These are phyloP conservation scores for Aspergillus bertholletiae DNA, from an alignment of 495 filamentous ascomycete genomes.

Conservation along the genomic window DNA sequence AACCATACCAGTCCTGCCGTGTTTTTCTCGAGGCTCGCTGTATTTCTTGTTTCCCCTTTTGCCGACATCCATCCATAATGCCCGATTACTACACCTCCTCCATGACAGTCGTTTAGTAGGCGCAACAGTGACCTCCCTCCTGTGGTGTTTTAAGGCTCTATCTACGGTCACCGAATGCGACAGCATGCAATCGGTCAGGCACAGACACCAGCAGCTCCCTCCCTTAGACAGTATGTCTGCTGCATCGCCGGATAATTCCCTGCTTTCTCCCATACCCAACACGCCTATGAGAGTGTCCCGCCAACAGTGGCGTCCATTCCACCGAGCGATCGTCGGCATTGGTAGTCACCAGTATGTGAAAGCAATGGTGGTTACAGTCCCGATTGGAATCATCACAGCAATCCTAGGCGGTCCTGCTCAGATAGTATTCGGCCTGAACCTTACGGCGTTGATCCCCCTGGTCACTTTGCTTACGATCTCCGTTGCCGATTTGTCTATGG, in stretches of 20 bases:
- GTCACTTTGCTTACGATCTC: slow-evolving; percentile 14
- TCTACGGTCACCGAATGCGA: neutral
- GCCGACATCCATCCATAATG: no score
- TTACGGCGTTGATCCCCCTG: slow-evolving; percentile 14
- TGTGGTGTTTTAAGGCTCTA: no score
- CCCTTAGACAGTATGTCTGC: neutral
- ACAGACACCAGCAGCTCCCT: neutral
- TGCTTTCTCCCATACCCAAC: neutral
- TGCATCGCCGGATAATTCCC: neutral
- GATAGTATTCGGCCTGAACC: slow-evolving; percentile 19
- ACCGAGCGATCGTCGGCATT: neutral
- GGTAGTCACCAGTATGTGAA: slow-evolving; percentile 3
- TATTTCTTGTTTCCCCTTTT: no score
- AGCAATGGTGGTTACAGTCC: slow-evolving; percentile 5
- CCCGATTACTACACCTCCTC: no score
- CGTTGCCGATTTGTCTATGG: slow-evolving; percentile 13
- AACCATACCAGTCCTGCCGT: neutral
- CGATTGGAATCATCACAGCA: slow-evolving; percentile 13
- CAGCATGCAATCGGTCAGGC: neutral
- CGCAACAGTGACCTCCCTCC: neutral
- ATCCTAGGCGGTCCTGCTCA: slow-evolving; percentile 1
- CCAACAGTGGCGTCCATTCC: slow-evolving; percentile 5
- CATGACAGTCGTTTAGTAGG: no score
- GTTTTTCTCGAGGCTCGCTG: no score
- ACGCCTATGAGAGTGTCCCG: neutral